A percentile compares a stretch with the other conserved stretches of the same genome.
Evolutionary conservation across 352 stramenopile species (phyloP).

Genomic region (Pythium dissotocum): DNA sequence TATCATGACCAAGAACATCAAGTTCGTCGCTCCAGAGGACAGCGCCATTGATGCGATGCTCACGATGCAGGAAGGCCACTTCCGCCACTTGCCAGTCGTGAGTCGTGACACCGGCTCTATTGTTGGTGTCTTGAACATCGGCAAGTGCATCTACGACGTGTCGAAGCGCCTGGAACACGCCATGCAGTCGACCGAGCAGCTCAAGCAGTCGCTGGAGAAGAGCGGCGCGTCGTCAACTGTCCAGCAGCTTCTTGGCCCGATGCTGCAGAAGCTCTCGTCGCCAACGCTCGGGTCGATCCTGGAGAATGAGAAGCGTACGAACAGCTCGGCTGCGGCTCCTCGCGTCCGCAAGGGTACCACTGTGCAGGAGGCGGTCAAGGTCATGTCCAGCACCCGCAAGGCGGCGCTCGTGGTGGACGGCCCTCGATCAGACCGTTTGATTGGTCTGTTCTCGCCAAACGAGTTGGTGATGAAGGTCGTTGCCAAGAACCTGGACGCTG

Average conservation of each 20-base stretch:
- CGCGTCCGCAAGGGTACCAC: slow-evolving; percentile 85
- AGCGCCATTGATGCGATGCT: slow-evolving; percentile 95
- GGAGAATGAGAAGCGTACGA: slow-evolving; percentile 64
- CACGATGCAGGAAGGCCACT: slow-evolving; percentile 97
- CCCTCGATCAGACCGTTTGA: slow-evolving; percentile 82
- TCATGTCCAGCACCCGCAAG: slow-evolving; percentile 86
- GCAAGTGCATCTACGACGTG: slow-evolving; percentile 98
- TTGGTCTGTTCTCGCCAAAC: slow-evolving; percentile 97
- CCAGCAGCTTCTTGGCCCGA: slow-evolving; percentile 74
- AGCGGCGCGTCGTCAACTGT: slow-evolving; percentile 70
- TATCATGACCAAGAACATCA: slow-evolving; percentile 97
- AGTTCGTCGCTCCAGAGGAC: slow-evolving; percentile 93
- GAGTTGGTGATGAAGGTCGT: slow-evolving; percentile 97
- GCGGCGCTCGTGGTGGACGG: slow-evolving; percentile 93
- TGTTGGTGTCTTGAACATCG: slow-evolving; percentile 97
- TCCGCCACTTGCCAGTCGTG: slow-evolving; percentile 96
- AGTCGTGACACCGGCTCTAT: slow-evolving; percentile 74
- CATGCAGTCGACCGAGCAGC: slow-evolving; percentile 78
- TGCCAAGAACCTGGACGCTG: slow-evolving; percentile 88
- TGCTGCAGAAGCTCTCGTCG: slow-evolving; percentile 82
- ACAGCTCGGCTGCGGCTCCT: slow-evolving; percentile 50
- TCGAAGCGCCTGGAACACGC: slow-evolving; percentile 95
- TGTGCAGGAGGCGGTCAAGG: slow-evolving; percentile 72
- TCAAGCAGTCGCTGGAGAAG: slow-evolving; percentile 82
- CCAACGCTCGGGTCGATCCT: slow-evolving; percentile 85